These are phyloP conservation scores for Termitomyces titanicus DNA, from an alignment of 768 basidiomycete species.

Conservation along the genomic window DNA sequence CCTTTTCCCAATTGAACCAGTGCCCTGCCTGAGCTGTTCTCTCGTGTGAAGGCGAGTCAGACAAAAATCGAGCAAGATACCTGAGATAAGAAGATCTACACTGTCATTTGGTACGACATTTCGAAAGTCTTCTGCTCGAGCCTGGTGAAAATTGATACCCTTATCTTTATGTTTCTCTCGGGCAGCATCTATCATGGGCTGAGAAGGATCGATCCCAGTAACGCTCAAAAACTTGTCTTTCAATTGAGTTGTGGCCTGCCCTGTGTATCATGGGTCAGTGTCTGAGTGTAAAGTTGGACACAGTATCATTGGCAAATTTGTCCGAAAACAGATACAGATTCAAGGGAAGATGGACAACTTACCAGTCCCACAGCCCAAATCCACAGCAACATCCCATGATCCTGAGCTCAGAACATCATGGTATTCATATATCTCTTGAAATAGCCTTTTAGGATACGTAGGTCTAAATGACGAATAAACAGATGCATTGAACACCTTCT, in stretches of 20 bases:
- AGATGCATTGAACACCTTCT: constrained; percentile 62
- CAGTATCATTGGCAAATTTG: too few relatives aligned
- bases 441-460: constrained; percentile 66
- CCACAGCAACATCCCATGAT: constrained; percentile 58
- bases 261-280: constrained; percentile 28
- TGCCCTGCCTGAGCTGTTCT: constrained; percentile 71
- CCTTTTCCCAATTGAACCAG: constrained; percentile 74
- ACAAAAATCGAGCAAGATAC: constrained; percentile 19
- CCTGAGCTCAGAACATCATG: constrained; percentile 33
- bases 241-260: constrained; percentile 66
- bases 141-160: constrained; percentile 28
- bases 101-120: constrained; percentile 39
- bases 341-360: neutral
- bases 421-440: constrained; percentile 57
- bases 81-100: constrained; percentile 67
- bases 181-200: constrained; percentile 64
- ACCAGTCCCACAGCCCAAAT: constrained; percentile 88
- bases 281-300: too few relatives aligned
- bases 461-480: constrained; percentile 69
- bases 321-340: neutral
- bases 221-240: constrained; percentile 49
- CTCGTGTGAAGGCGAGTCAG: neutral
- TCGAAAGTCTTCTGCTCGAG: constrained; percentile 51
- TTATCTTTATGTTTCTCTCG: constrained; percentile 18
- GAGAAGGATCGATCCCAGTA: constrained; percentile 72